These are phyloP conservation scores for Filosporella fistucella DNA, from an alignment of 495 filamentous ascomycete species.

Conservation along the genomic window DNA sequence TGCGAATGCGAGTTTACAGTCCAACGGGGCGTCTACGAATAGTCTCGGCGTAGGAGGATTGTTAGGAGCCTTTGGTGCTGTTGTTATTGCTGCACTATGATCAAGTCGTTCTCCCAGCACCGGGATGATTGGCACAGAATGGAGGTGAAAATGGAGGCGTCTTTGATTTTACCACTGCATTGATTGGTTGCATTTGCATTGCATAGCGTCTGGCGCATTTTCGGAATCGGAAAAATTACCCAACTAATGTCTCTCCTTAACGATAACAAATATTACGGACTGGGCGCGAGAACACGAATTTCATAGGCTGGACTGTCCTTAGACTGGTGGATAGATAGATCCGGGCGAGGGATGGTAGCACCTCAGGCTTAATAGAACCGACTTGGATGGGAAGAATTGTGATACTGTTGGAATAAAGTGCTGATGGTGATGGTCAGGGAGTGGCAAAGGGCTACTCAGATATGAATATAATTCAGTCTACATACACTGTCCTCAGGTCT, in stretches of 20 bases:
- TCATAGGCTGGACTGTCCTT: no score
- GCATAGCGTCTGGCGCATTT: slow-evolving; percentile 14
- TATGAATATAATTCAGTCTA: no score
- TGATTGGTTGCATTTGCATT: slow-evolving; percentile 1
- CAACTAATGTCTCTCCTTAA: slow-evolving; percentile 21
- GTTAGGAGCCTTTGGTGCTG: slow-evolving; percentile 11
- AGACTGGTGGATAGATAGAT: no score
- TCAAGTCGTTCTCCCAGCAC: background rate
- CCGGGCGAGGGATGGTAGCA: no score
- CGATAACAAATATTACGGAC: background rate
- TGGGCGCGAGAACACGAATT: background rate
- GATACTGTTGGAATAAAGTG: no score
- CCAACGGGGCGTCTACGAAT: background rate
- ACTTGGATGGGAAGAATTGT: no score
- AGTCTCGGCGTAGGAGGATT: background rate
- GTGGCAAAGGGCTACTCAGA: no score
- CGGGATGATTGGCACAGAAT: background rate
- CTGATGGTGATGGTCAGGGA: no score
- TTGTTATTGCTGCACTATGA: slow-evolving; percentile 14
- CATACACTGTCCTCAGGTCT: no score
- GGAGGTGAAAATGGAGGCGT: background rate
- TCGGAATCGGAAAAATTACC: slow-evolving; percentile 2
- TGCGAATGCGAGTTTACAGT: slow-evolving; percentile 15
- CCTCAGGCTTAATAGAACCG: no score
- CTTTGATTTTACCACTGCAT: background rate